Base-by-base conservation (phyloP, 352 stramenopile species). In the Phytophthora sansomeana region DNA sequence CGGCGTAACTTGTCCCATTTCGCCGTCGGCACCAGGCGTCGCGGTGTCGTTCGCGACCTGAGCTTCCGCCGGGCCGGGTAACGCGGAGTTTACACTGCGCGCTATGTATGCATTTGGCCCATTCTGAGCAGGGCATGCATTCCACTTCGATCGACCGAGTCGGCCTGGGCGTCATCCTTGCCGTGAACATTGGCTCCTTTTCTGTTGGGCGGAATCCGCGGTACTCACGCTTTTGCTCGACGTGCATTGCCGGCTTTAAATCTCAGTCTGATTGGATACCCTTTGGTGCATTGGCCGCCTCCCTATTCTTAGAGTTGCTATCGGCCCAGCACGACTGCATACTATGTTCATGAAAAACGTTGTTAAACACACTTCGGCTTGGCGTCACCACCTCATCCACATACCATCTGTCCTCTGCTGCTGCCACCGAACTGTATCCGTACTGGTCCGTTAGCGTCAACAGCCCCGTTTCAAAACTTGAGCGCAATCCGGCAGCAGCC, bases 1-100 rank as follows among this genome's bases (percentile, higher is more conserved):
- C 28, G 21, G 21, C 21, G 21, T 24, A 24, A 61, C 59, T 43
- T 72, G 64, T 68, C 58, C 10, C 62, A 66, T 68, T 68, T 63
- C 47, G 43, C 36, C 60, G 30, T 46, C 32, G 43, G 2, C n/a
- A n/a, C n/a, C n/a, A n/a, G n/a, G n/a, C 38, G 35, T 9, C 50
- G 54, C 51, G 29, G 52, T 24, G 21, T 24, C 21, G 21, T 24
- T 24, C 21, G 21, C 21, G 21, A 24, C 21, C 21, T 24, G 21
- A 24, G 21, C 21, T 24, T 24, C 21, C 21, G 21, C 21, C 21
- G 21, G 21, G 21, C 21, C 21, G 21, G 21, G 21, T 24, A 24
- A 24, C 21, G 21, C 21, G 21, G 21, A 24, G 21, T 24, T 24
- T 24, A 24, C 21, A 24, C 21, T 24, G 21, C 21, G 21, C 21